Percentiles rank a stretch among this genome's conserved stretches.
These are phyloP conservation scores for Neonectria faginata DNA, from an alignment of 2,329 filamentous ascomycete genomes.

Conservation along the genomic window DNA sequence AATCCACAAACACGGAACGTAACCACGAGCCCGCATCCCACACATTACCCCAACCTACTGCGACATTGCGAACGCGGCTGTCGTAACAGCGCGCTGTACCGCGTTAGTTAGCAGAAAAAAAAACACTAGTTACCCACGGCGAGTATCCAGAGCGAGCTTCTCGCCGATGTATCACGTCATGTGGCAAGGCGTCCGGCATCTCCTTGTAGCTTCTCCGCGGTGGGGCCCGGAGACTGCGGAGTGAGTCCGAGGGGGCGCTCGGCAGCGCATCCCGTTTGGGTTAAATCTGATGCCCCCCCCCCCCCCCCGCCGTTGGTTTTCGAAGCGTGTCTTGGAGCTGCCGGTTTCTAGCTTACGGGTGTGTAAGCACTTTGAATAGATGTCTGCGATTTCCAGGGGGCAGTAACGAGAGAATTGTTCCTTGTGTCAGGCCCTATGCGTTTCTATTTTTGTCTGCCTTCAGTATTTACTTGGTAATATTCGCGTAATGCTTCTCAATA, in stretches of 20 bases:
- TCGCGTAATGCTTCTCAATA: too few relatives aligned
- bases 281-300: not conserved
- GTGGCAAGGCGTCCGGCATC: not conserved
- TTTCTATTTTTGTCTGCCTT: too few relatives aligned
- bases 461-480: too few relatives aligned
- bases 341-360: not conserved
- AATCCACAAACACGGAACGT: not conserved
- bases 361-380: not conserved
- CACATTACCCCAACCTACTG: not conserved
- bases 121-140: not conserved
- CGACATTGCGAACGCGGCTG: not conserved
- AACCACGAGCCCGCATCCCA: not conserved
- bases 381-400: not conserved
- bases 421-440: too few relatives aligned
- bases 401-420: not conserved
- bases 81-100: not conserved
- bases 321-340: not conserved
- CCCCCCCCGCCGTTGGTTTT: not conserved
- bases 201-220: not conserved
- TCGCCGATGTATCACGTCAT: not conserved
- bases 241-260: not conserved
- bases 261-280: not conserved
- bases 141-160: not conserved
- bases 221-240: not conserved
- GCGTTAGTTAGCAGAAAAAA: not conserved